Evolutionary conservation across 2,329 filamentous ascomycete species (phyloP).

Genomic region (Penicillium brasilianum): DNA sequence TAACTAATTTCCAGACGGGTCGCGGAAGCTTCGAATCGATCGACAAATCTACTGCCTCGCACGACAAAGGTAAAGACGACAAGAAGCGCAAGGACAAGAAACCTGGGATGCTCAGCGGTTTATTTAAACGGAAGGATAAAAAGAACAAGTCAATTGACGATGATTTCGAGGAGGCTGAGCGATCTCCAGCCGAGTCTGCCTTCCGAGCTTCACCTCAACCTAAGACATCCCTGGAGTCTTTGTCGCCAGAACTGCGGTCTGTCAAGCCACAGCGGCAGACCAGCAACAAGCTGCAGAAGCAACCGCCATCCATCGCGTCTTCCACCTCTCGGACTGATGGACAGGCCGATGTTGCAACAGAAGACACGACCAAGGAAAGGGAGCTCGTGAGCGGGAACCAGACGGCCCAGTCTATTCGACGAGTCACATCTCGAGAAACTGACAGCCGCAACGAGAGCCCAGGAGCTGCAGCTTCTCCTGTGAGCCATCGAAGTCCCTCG

Average conservation of each 20-base stretch:
- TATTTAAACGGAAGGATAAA: conserved; percentile 71
- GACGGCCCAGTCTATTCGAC: conserved; percentile 41
- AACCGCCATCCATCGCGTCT: conserved; percentile 55
- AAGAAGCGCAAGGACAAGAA: conserved; percentile 77
- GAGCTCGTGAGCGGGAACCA: conserved; percentile 29
- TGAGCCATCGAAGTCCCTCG: conserved; percentile 28
- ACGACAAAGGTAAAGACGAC: conserved; percentile 72
- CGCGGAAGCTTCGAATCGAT: conserved; percentile 76
- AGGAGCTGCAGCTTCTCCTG: conserved; percentile 28
- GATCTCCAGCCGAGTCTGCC: conserved; percentile 64
- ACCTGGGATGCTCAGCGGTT: conserved; percentile 71
- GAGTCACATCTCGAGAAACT: conserved; percentile 40
- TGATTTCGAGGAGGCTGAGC: conserved; percentile 58
- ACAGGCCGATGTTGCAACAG: conserved; percentile 4
- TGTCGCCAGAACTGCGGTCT: conserved; percentile 44
- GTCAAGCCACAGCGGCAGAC: conserved; percentile 59
- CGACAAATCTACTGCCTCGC: conserved; percentile 67
- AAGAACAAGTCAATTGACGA: conserved; percentile 57
- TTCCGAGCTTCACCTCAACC: conserved; percentile 50
- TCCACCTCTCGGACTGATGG: conserved; percentile 13
- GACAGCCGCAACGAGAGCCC: conserved; percentile 32
- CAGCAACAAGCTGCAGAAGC: conserved; percentile 72
- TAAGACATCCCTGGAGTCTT: conserved; percentile 52
- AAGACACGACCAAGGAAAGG: conserved; percentile 31
- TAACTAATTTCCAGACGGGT: conserved; percentile 49